These are phyloP conservation scores for Silybum marianum DNA, from an alignment of 129 eudicot genomes.

Conservation along the genomic window DNA sequence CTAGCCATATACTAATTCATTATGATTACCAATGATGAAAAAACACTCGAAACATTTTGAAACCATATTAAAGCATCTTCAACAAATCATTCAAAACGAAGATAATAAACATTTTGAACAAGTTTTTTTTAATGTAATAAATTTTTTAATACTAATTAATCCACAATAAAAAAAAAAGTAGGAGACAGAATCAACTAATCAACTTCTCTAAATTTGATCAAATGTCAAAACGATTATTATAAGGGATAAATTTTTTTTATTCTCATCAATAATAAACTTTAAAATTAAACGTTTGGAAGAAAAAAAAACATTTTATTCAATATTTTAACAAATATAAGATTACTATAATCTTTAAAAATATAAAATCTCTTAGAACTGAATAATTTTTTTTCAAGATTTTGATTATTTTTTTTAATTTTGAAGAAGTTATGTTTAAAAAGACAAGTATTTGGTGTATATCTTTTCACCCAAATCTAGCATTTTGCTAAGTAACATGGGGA, in stretches of 20 bases:
- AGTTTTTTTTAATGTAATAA: neutral
- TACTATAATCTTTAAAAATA: neutral
- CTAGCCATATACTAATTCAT: neutral
- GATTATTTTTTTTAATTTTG: too few relatives aligned
- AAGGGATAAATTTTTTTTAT: too few relatives aligned
- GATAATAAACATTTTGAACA: neutral
- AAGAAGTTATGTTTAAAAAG: neutral
- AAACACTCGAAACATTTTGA: neutral
- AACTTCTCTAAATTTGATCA: too few relatives aligned
- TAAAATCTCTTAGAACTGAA: neutral
- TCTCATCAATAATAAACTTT: too few relatives aligned
- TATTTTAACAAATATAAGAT: neutral
- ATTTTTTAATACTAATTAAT: neutral
- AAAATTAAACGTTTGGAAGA: neutral
- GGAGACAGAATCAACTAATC: too few relatives aligned
- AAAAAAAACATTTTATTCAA: neutral
- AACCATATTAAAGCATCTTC: neutral
- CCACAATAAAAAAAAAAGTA: too few relatives aligned
- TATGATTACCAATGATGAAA: neutral
- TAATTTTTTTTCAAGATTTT: neutral
- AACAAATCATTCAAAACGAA: neutral
- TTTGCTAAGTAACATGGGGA: slow-evolving; percentile 32
- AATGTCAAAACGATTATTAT: too few relatives aligned
- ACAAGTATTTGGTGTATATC: slow-evolving; percentile 14
- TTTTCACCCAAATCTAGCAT: slow-evolving; percentile 28